Percentiles rank a stretch among this genome's conserved stretches.
phyloP scores from a whole-genome alignment of 257 asterid genomes.

The Solanum lignicaule region DNA sequence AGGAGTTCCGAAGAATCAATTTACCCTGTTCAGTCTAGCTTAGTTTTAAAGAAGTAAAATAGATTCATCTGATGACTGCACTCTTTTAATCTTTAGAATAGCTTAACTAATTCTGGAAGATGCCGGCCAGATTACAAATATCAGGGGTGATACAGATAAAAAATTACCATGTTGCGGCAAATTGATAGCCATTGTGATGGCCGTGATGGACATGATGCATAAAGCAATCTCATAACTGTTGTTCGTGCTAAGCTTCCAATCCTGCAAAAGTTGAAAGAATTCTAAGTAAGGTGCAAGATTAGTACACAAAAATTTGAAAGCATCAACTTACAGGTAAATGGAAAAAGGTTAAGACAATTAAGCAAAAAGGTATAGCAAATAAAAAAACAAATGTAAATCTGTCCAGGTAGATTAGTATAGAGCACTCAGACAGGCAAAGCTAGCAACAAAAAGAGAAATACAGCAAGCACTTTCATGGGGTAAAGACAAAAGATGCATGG shows the following conservation, averaged over 20 bases:
- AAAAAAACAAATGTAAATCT: not conserved
- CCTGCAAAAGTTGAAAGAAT: slow-evolving; percentile 32
- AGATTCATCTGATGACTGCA: not conserved
- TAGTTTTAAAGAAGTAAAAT: not conserved
- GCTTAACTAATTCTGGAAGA: not conserved
- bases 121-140: not conserved
- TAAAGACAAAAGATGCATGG: not conserved
- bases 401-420: not conserved
- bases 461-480: not conserved
- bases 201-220: slow-evolving; percentile 78
- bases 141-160: slow-evolving; percentile 1
- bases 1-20: not conserved
- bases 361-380: not conserved
- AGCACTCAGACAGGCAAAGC: not conserved
- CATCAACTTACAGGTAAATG: not conserved
- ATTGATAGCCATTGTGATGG: slow-evolving; percentile 94
- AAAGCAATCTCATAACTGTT: slow-evolving; percentile 77
- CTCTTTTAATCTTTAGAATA: not conserved
- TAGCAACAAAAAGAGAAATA: not conserved
- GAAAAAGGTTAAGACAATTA: not conserved
- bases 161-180: slow-evolving; percentile 77
- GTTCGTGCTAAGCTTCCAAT: slow-evolving; percentile 81
- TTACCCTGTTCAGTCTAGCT: not conserved
- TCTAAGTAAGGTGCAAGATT: not conserved
- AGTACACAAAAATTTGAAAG: not conserved